Conservation (phyloP, 345 rosid genomes). For the Gossypium arboreum region DNA sequence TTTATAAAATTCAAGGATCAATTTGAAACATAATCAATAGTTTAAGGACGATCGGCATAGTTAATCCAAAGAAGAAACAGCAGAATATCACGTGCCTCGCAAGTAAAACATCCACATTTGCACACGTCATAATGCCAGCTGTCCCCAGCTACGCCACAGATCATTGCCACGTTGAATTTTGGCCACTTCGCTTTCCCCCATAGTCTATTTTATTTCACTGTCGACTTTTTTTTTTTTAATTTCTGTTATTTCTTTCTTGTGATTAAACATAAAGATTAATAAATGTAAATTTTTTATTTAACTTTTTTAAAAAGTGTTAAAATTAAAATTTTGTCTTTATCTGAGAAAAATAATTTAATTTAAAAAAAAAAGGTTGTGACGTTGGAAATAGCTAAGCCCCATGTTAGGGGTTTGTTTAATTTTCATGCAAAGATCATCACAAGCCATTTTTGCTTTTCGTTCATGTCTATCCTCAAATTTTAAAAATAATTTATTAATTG, state of each 20-base stretch:
- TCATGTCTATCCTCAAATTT: too few species aligned
- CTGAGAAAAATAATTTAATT: too few species aligned
- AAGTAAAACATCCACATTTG: constrained; percentile 20
- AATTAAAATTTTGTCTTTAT: neutral
- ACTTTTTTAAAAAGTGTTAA: neutral
- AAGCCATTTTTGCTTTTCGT: too few species aligned
- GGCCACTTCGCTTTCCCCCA: neutral
- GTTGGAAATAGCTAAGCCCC: too few species aligned
- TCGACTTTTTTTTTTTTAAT: neutral
- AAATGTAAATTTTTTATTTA: too few species aligned
- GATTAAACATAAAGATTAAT: neutral
- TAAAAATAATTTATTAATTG: too few species aligned
- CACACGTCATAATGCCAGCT: neutral
- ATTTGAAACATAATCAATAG: too few species aligned
- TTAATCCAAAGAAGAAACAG: neutral
- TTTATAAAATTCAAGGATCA: too few species aligned
- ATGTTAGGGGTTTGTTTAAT: too few species aligned
- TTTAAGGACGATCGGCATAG: too few species aligned
- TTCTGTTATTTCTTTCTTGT: neutral
- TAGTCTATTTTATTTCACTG: neutral
- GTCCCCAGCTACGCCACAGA: neutral
- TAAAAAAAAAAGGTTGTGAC: too few species aligned
- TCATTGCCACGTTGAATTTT: neutral
- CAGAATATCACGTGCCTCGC: constrained; percentile 26
- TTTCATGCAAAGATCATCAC: too few species aligned